Base-by-base conservation (phyloP, 352 stramenopile species). In the Peronospora destructor region DNA sequence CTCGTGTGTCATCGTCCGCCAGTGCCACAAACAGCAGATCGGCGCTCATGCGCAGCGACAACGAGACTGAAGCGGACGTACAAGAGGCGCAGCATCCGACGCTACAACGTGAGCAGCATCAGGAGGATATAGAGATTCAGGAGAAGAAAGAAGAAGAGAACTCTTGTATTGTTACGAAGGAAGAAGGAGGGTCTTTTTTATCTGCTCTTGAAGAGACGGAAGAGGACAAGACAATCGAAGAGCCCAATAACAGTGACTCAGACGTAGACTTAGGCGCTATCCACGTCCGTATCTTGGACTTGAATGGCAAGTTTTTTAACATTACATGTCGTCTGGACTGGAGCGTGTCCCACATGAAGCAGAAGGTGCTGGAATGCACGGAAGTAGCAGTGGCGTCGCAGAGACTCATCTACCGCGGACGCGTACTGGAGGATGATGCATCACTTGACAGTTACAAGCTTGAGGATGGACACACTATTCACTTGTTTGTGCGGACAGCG, bases 371-470 rank as follows among this genome's bases (percentile, higher is more conserved):
- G 30, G 79, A 90, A 49, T 69, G 68, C 42, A 87, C 81, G 0
- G 81, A 89, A 36, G 77, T 94, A 33, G 57, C 76, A 0, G 57
- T 87, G 2, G 28, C 68, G 9, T 73, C 78, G 8, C 89, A 97
- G 68, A 71, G 88, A 19, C 75, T 97, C 29, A 97, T 97, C 52
- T 97, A 95, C 53, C 75, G 87, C 17, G 89, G 89, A 21, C 83
- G 84, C 26, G 84, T 95, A 39, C 71, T 97, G 2, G 83, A 91
- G 25, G 88, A 96, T 47, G 77, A 84, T 3, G 56, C 76, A 28
- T 41, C 63, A 4, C 65, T 97, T 6, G 65, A 59, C 6, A 72
- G 76, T 14, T 96, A 96, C 63, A 93, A 94, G 39, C 75, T 97
- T 3, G 87, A 96, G 49, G 74, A 95, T 33, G 88, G 87, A 7